phyloP scores from a whole-genome alignment of 768 basidiomycete genomes.

The Podaxis sp. region DNA sequence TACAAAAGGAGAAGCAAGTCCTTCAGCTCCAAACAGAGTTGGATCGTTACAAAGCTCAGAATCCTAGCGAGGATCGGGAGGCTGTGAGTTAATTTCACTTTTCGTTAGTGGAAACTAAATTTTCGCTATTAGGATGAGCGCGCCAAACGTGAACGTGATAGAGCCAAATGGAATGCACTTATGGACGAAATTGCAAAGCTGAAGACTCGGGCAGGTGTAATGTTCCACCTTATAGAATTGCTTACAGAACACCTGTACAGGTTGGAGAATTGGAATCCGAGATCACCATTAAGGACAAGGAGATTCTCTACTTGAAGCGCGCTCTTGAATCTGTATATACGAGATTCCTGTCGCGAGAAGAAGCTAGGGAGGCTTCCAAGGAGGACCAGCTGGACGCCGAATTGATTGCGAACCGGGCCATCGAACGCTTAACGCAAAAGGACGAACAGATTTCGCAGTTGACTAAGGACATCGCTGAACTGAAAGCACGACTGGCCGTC shows the following conservation, averaged over 20 bases:
- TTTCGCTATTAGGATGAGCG: conserved; percentile 57
- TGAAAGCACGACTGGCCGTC: conserved; percentile 46
- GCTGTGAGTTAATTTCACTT: conserved; percentile 36
- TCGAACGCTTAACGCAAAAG: conserved; percentile 64
- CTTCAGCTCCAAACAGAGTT: conserved; percentile 68
- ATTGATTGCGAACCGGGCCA: conserved; percentile 61
- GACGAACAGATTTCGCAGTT: conserved; percentile 61
- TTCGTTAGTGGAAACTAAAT: neutral
- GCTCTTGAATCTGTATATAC: conserved; percentile 87
- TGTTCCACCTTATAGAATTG: neutral
- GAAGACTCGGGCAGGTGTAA: conserved; percentile 57
- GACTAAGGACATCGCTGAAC: conserved; percentile 40
- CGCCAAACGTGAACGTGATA: conserved; percentile 71
- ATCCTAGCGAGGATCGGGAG: conserved; percentile 53
- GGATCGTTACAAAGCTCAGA: conserved; percentile 54
- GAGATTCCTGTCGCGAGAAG: conserved; percentile 60
- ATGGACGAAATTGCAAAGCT: conserved; percentile 71
- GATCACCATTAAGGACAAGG: conserved; percentile 59
- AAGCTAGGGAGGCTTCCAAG: conserved; percentile 40
- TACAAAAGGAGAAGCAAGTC: conserved; percentile 84
- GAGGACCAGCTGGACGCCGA: conserved; percentile 59
- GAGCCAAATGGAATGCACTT: conserved; percentile 64
- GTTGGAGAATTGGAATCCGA: conserved; percentile 45
- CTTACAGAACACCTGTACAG: conserved; percentile 29
- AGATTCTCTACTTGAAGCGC: conserved; percentile 71